These are phyloP conservation scores for Penicillium sp. DNA, from an alignment of 2,329 filamentous ascomycete genomes.

Conservation along the genomic window DNA sequence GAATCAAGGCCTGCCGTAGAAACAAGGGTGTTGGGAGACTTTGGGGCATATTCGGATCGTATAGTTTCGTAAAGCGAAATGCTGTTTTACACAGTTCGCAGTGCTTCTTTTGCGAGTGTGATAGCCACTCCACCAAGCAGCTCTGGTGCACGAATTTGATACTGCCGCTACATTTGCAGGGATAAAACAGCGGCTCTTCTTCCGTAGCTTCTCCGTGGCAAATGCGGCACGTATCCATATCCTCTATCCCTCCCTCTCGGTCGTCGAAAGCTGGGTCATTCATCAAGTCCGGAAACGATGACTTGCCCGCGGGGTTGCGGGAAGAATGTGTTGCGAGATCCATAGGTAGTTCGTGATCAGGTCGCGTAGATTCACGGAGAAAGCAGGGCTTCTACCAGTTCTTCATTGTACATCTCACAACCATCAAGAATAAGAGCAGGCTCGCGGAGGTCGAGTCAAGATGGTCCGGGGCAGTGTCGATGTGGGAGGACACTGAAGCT, in stretches of 20 bases:
- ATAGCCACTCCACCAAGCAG: constrained; percentile 98
- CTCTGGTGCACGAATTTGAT: constrained; percentile 99
- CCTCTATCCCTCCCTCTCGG: constrained; percentile 49
- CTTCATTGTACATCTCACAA: constrained; percentile 30
- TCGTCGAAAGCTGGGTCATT: constrained; percentile 57
- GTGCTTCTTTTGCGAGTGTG: constrained; percentile 98
- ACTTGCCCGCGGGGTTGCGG: constrained; percentile 26
- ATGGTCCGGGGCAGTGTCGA: neutral
- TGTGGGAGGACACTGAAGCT: neutral
- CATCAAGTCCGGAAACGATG: constrained; percentile 56
- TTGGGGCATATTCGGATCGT: constrained; percentile 89
- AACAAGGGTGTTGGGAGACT: constrained; percentile 81
- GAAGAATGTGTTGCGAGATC: constrained; percentile 31
- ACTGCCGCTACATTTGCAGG: constrained; percentile 98
- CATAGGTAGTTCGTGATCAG: constrained; percentile 27
- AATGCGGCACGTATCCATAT: constrained; percentile 90
- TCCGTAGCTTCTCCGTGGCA: constrained; percentile 84
- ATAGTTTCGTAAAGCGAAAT: constrained; percentile 97
- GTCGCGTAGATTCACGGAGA: constrained; percentile 22
- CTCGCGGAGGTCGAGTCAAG: constrained; percentile 1
- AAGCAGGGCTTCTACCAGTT: constrained; percentile 25
- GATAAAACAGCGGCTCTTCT: constrained; percentile 89
- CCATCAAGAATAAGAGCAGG: constrained; percentile 5
- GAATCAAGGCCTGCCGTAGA: constrained; percentile 73
- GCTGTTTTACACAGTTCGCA: constrained; percentile 99